These are phyloP conservation scores for Solanum habrochaites DNA, from an alignment of 257 asterid species.

Conservation along the genomic window DNA sequence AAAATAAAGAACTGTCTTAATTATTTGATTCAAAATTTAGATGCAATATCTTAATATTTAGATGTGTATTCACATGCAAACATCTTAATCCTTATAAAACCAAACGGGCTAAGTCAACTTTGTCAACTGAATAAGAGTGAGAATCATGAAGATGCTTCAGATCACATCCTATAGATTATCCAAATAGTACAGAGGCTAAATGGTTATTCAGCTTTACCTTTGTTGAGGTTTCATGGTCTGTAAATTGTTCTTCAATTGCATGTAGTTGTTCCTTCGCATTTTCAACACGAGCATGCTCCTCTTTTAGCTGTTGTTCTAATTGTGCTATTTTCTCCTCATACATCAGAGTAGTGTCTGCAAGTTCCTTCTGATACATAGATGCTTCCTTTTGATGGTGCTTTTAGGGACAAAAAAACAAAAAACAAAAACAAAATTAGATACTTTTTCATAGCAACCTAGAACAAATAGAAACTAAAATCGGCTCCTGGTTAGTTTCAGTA, in stretches of 20 bases:
- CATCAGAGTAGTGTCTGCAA: slow-evolving; percentile 66
- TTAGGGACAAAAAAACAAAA: not conserved
- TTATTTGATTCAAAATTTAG: not conserved
- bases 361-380: slow-evolving; percentile 41
- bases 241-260: slow-evolving; percentile 20
- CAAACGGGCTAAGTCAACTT: not conserved
- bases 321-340: slow-evolving; percentile 55
- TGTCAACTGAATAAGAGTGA: not conserved
- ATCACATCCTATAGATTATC: not conserved
- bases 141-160: not conserved
- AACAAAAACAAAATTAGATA: slow-evolving; percentile 3
- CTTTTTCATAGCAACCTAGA: not conserved
- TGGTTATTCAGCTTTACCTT: slow-evolving; percentile 33
- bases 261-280: slow-evolving; percentile 43
- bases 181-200: not conserved
- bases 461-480: not conserved
- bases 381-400: slow-evolving; percentile 54
- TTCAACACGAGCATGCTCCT: slow-evolving; percentile 28
- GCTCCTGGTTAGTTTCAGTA: not conserved
- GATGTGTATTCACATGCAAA: not conserved
- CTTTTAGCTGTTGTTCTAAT: slow-evolving; percentile 42
- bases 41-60: not conserved
- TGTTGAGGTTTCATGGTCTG: slow-evolving; percentile 31
- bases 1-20: not conserved
- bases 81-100: not conserved